Evolutionary conservation across 139 green algal genomes (phyloP), one percentile per base, ranked within the genome.

Genomic region (Marvania coccoides): DNA sequence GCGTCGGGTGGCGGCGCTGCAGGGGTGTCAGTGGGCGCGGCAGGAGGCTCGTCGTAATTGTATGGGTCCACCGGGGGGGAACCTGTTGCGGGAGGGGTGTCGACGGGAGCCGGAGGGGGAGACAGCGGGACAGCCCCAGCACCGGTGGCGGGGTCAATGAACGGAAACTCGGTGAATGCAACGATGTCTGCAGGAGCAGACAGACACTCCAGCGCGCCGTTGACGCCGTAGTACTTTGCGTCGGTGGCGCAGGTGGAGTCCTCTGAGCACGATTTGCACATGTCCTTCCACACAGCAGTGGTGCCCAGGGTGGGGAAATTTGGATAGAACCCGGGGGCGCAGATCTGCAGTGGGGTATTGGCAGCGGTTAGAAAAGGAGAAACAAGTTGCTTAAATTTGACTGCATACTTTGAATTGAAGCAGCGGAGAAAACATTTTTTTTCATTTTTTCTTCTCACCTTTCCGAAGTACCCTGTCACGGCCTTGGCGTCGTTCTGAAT

Each of bases 311-410:
- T 46, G 28, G 57, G 57, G 23, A 26, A 23, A 23, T 55, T 47
- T 12, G 26, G 14, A 64, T 64, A 64, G 48, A 39, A 56, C 24
- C 57, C 57, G 30, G 57, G 57, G 12, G 57, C 57, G 24, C 57
- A 64, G 14, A 64, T 64, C 6, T 64, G 0, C 0, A 55, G 24
- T n/a, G n/a, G n/a, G n/a, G n/a, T n/a, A n/a, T n/a, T n/a, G n/a
- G n/a, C n/a, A n/a, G n/a, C n/a, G n/a, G n/a, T n/a, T n/a, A n/a
- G n/a, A n/a, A n/a, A n/a, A n/a, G n/a, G n/a, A n/a, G n/a, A n/a
- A n/a, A n/a, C n/a, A n/a, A n/a, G n/a, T n/a, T n/a, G n/a, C n/a
- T n/a, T n/a, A n/a, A n/a, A n/a, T n/a, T n/a, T n/a, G n/a, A n/a
- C n/a, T n/a, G n/a, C n/a, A n/a, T n/a, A n/a, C n/a, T n/a, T n/a